A percentile compares a stretch with the other conserved stretches of the same genome.
Conservation (phyloP, 2,329 filamentous ascomycete genomes). For the Botrytis byssoidea region DNA sequence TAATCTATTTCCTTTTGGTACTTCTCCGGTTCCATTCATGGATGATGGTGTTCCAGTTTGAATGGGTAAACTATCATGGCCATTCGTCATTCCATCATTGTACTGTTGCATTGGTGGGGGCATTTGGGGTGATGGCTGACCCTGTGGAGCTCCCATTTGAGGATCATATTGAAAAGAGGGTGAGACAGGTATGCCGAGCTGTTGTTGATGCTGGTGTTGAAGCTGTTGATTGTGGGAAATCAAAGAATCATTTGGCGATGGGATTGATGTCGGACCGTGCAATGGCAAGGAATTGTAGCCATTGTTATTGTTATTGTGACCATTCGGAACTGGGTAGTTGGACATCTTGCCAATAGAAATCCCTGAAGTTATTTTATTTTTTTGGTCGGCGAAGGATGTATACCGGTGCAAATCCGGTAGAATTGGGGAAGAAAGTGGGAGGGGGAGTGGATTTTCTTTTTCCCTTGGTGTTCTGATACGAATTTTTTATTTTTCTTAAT, state of each 20-base stretch:
- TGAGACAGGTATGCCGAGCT: conserved; percentile 15
- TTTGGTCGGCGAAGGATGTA: conserved; percentile 3
- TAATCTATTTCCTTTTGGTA: conserved; percentile 41
- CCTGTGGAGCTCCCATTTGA: conserved; percentile 22
- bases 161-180: conserved; percentile 22
- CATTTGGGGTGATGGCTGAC: conserved; percentile 24
- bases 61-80: conserved; percentile 22
- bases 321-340: conserved; percentile 18
- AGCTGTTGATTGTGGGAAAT: conserved; percentile 19
- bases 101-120: conserved; percentile 24
- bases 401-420: conserved; percentile 22
- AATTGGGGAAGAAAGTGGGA: background rate
- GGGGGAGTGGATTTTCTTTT: conserved; percentile 1
- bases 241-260: conserved; percentile 18
- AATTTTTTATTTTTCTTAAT: background rate
- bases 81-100: conserved; percentile 27
- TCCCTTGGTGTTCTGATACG: background rate
- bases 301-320: conserved; percentile 18
- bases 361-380: conserved; percentile 1
- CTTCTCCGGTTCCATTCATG: conserved; percentile 28
- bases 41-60: conserved; percentile 24
- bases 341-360: conserved; percentile 20
- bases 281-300: conserved; percentile 14
- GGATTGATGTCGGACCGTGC: conserved; percentile 20
- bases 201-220: conserved; percentile 23